Evolutionary conservation across 139 green algal genomes (phyloP).

Genomic region (Chlorella sp.): DNA sequence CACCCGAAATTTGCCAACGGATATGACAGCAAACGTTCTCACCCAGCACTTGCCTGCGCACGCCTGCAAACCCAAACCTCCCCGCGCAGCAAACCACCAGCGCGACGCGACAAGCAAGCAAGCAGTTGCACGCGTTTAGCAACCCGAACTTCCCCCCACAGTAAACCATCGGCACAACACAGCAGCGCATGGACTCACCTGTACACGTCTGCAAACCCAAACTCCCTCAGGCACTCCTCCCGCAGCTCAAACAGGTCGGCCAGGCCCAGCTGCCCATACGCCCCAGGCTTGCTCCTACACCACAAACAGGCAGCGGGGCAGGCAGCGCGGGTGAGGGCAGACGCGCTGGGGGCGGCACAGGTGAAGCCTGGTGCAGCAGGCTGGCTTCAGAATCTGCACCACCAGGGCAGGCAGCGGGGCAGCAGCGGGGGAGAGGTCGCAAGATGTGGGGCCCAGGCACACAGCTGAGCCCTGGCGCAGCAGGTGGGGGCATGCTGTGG

Average conservation of each 20-base stretch:
- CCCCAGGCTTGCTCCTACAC: conserved; percentile 66
- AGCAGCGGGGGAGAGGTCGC: too few relatives aligned
- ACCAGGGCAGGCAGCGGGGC: too few relatives aligned
- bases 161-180: not conserved
- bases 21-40: too few relatives aligned
- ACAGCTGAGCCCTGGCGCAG: too few relatives aligned
- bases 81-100: not conserved
- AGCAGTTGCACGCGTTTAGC: too few relatives aligned
- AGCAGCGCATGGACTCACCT: conserved; percentile 38
- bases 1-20: too few relatives aligned
- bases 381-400: too few relatives aligned
- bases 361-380: too few relatives aligned
- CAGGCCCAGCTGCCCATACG: conserved; percentile 91
- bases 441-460: too few relatives aligned
- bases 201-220: conserved; percentile 96
- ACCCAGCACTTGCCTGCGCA: not conserved
- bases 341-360: too few relatives aligned
- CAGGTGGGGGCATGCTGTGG: too few relatives aligned
- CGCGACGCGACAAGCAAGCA: too few relatives aligned
- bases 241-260: conserved; percentile 95
- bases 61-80: not conserved
- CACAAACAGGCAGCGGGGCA: not conserved
- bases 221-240: conserved; percentile 97
- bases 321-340: not conserved
- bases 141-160: not conserved